phyloP scores from a whole-genome alignment of 1,284 basidiomycete species.

The Microbotryum violaceum region DNA sequence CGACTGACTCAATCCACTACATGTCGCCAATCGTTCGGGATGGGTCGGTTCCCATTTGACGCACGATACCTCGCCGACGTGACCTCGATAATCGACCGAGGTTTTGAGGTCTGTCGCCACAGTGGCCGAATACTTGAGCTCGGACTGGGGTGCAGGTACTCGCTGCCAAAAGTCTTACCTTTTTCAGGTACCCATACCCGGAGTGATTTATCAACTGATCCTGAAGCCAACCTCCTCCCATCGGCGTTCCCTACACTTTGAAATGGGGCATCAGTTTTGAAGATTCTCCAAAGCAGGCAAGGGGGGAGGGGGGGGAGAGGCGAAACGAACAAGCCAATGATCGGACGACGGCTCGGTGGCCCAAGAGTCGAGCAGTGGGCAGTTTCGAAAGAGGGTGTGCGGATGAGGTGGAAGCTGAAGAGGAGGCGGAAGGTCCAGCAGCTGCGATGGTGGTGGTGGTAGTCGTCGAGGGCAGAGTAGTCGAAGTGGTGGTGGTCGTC shows the following conservation, averaged over 20 bases:
- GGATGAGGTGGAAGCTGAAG: no score
- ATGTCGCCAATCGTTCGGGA: constrained; percentile 26
- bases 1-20: constrained; percentile 9
- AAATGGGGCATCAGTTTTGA: no score
- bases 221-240: constrained; percentile 24
- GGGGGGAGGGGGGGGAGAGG: no score
- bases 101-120: constrained; percentile 6
- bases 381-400: no score
- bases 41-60: constrained; percentile 28
- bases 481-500: no score
- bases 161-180: constrained; percentile 5
- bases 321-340: no score
- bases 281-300: no score
- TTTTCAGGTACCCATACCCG: constrained; percentile 29
- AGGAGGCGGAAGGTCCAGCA: no score
- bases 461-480: no score
- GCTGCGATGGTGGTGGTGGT: no score
- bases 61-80: constrained; percentile 20
- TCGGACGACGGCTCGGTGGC: no score
- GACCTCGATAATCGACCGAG: constrained; percentile 23
- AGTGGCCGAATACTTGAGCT: not conserved
- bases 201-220: constrained; percentile 14
- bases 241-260: constrained; percentile 25
- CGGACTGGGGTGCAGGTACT: not conserved
- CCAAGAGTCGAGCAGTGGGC: no score